phyloP scores from a whole-genome alignment of 2,329 filamentous ascomycete species.

The Colletotrichum zoysiae region DNA sequence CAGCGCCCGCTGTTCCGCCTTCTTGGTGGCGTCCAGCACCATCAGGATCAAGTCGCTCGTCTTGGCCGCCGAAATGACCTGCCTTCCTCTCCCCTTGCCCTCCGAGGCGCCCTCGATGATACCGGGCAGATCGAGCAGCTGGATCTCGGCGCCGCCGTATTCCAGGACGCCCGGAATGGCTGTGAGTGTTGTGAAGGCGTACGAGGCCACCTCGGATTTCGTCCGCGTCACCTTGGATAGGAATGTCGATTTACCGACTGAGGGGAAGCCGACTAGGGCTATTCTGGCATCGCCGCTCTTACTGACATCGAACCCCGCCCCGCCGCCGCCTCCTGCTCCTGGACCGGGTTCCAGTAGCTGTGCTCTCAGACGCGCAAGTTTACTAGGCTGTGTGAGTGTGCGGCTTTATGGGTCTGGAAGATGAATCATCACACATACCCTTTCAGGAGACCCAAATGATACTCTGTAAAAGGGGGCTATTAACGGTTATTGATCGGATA shows the following conservation, averaged over 20 bases:
- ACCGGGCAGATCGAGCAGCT: constrained; percentile 95
- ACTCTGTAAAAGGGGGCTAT: constrained; percentile 71
- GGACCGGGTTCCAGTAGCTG: constrained; percentile 92
- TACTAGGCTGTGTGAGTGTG: constrained; percentile 66
- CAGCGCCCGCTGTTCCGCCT: constrained; percentile 89
- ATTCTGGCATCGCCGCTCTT: constrained; percentile 98
- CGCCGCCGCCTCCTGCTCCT: constrained; percentile 81
- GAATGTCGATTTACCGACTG: constrained; percentile 98
- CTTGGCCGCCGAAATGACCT: constrained; percentile 98
- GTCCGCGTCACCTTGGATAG: constrained; percentile 99
- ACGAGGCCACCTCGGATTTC: constrained; percentile 93
- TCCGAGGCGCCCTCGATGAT: constrained; percentile 98
- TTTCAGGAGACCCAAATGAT: constrained; percentile 97
- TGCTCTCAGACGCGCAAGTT: constrained; percentile 93
- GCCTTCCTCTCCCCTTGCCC: constrained; percentile 93
- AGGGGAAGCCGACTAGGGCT: constrained; percentile 97
- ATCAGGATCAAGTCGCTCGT: constrained; percentile 97
- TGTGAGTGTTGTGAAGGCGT: constrained; percentile 96
- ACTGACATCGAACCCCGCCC: constrained; percentile 91
- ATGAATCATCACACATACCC: constrained; percentile 69
- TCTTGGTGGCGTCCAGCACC: constrained; percentile 96
- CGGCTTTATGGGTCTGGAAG: background rate
- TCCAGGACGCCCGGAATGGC: constrained; percentile 97
- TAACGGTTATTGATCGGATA: background rate
- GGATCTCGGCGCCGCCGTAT: constrained; percentile 97